Conservation (phyloP, 768 basidiomycete species). For the Panaeolus cyanescens region DNA sequence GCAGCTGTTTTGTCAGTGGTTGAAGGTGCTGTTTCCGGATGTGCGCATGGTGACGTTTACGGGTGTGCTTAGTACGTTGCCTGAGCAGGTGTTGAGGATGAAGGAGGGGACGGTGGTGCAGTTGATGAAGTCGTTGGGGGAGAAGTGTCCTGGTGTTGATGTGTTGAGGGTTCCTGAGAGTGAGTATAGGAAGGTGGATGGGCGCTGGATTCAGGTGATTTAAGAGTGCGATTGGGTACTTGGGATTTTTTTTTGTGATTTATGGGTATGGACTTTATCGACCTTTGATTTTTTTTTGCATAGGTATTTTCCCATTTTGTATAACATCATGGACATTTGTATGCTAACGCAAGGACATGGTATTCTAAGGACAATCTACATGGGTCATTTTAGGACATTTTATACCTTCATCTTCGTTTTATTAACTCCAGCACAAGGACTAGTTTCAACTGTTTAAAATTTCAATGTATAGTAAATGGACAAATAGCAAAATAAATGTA, state of each 20-base stretch:
- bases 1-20: background rate
- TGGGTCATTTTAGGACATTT: background rate
- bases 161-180: background rate
- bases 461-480: background rate
- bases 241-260: background rate
- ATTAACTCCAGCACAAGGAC: background rate
- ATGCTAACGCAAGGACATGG: background rate
- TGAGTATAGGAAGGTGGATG: background rate
- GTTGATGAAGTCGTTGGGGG: background rate
- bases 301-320: too few species aligned
- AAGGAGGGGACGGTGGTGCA: background rate
- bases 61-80: background rate
- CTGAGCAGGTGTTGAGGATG: background rate
- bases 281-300: background rate
- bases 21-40: background rate
- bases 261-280: too few species aligned
- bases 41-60: background rate
- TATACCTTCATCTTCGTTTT: background rate
- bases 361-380: background rate
- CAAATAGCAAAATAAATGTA: background rate
- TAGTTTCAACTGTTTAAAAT: too few species aligned
- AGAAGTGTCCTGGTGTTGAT: background rate
- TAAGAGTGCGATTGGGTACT: background rate
- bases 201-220: background rate
- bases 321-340: background rate